These are phyloP conservation scores for Schizochytrium sp. DNA, from an alignment of 108 stramenopile genomes.

Conservation along the genomic window DNA sequence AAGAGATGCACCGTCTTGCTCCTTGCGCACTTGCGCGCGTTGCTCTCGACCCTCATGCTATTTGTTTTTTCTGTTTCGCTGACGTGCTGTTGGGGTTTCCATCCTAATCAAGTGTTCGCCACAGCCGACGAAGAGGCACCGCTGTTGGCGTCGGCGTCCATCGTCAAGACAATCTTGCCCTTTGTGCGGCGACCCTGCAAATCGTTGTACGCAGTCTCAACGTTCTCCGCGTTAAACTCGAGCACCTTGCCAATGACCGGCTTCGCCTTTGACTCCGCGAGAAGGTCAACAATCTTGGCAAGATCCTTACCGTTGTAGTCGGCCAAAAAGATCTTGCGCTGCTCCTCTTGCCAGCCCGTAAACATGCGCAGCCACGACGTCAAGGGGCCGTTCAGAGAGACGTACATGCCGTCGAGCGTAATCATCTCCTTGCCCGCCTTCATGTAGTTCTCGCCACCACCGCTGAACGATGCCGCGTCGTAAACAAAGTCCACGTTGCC, in stretches of 20 bases:
- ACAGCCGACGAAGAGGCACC: too few relatives aligned
- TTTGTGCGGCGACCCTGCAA: neutral
- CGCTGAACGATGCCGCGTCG: neutral
- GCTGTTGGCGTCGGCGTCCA: neutral
- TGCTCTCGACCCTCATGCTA: too few relatives aligned
- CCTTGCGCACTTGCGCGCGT: too few relatives aligned
- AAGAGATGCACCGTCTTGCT: too few relatives aligned
- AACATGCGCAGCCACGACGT: neutral
- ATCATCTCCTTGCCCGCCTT: neutral
- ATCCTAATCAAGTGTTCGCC: too few relatives aligned
- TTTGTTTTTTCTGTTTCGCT: too few relatives aligned
- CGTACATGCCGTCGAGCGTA: neutral
- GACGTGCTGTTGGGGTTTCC: too few relatives aligned
- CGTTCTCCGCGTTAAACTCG: neutral
- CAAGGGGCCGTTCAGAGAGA: neutral
- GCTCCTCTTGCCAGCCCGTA: neutral
- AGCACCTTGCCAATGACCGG: neutral
- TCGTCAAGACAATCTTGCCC: neutral
- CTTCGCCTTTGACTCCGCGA: neutral
- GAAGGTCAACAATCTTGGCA: neutral
- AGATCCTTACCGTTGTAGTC: neutral
- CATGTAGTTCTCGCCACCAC: slow-evolving; percentile 1
- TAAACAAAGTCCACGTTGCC: slow-evolving; percentile 7
- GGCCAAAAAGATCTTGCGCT: neutral
- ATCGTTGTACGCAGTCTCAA: neutral